Conservation (phyloP, 1,284 basidiomycete species). For the Fomitopsis palustris region DNA sequence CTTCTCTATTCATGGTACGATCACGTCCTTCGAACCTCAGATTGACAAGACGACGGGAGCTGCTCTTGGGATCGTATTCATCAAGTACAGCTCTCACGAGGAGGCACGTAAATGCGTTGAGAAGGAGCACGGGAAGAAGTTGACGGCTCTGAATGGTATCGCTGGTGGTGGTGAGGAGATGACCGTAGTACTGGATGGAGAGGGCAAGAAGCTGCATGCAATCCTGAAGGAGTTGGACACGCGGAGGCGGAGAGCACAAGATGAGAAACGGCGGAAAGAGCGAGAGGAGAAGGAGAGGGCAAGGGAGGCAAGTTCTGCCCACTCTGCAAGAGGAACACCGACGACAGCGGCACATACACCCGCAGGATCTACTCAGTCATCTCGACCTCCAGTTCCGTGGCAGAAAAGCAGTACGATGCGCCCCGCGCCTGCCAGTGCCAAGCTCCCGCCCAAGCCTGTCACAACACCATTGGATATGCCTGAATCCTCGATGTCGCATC, state of each 20-base stretch:
- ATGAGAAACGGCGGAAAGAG: slow-evolving; percentile 42
- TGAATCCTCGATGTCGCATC: slow-evolving; percentile 8
- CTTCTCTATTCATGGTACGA: slow-evolving; percentile 65
- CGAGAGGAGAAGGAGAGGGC: slow-evolving; percentile 27
- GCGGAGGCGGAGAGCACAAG: slow-evolving; percentile 44
- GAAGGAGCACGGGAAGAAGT: slow-evolving; percentile 54
- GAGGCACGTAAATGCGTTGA: slow-evolving; percentile 64
- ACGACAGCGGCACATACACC: slow-evolving; percentile 23
- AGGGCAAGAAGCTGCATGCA: slow-evolving; percentile 53
- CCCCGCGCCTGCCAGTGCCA: background rate
- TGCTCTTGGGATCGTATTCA: slow-evolving; percentile 79
- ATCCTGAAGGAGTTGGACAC: slow-evolving; percentile 60
- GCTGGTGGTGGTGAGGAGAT: slow-evolving; percentile 36
- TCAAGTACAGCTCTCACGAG: slow-evolving; percentile 62
- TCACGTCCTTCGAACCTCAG: slow-evolving; percentile 76
- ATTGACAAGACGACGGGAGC: slow-evolving; percentile 79
- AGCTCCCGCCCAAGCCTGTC: background rate
- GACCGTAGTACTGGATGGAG: slow-evolving; percentile 60
- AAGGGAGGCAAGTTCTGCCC: slow-evolving; percentile 18
- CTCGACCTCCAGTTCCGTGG: background rate
- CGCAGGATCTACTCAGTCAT: slow-evolving; percentile 15
- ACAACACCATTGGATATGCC: background rate
- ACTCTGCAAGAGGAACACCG: slow-evolving; percentile 16
- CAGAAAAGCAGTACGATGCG: background rate
- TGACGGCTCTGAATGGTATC: slow-evolving; percentile 32